These are phyloP conservation scores for Pythium myriotylum DNA, from an alignment of 352 stramenopile species.

Conservation along the genomic window DNA sequence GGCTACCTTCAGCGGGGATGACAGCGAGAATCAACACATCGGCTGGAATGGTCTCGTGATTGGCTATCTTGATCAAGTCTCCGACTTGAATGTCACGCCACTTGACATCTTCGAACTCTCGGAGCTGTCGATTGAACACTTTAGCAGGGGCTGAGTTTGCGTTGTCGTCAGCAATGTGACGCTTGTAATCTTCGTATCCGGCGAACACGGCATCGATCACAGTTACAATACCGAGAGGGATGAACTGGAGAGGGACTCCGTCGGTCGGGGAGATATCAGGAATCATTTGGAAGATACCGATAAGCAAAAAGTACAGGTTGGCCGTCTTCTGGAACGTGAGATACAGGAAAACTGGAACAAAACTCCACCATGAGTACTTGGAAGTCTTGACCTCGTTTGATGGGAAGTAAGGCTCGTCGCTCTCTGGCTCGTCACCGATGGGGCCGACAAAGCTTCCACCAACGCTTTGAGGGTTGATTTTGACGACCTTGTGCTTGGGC, in stretches of 20 bases:
- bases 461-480: slow-evolving; percentile 53
- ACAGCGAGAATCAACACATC: slow-evolving; percentile 84
- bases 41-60: slow-evolving; percentile 80
- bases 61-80: slow-evolving; percentile 82
- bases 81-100: slow-evolving; percentile 84
- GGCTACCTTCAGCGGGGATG: slow-evolving; percentile 58
- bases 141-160: slow-evolving; percentile 70
- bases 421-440: slow-evolving; percentile 15
- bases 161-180: slow-evolving; percentile 73
- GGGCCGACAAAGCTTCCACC: background rate
- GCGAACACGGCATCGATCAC: slow-evolving; percentile 85
- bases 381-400: slow-evolving; percentile 86
- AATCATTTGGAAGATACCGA: slow-evolving; percentile 90
- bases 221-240: slow-evolving; percentile 81
- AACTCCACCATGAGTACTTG: slow-evolving; percentile 90
- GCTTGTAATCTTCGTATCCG: slow-evolving; percentile 84
- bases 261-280: slow-evolving; percentile 79
- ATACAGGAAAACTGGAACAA: slow-evolving; percentile 86
- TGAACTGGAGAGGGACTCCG: slow-evolving; percentile 81
- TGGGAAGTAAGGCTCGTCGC: slow-evolving; percentile 47
- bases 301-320: slow-evolving; percentile 88
- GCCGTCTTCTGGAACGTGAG: slow-evolving; percentile 88
- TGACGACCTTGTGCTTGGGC: slow-evolving; percentile 66
- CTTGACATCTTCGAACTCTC: slow-evolving; percentile 84
- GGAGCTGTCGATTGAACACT: slow-evolving; percentile 75